Conservation (phyloP, 805 yeast species). For the Hemisphaericaspora nanyangensis region DNA sequence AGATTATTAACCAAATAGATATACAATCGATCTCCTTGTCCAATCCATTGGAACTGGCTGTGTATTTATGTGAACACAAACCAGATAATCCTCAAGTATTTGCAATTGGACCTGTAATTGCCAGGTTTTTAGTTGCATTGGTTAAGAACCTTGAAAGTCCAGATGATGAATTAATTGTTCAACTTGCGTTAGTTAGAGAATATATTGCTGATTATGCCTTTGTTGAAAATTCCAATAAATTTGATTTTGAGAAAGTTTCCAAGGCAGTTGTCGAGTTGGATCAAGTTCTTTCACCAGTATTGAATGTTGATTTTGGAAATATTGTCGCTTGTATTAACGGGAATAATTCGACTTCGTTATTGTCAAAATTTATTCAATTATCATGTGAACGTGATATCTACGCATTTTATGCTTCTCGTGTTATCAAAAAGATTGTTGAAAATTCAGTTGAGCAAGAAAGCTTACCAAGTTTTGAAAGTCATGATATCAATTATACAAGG, state of each 20-base stretch:
- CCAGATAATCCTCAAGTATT: constrained; percentile 1
- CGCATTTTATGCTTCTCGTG: constrained; percentile 17
- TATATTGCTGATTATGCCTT: constrained; percentile 20
- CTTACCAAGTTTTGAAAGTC: constrained; percentile 14
- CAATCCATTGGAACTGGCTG: constrained; percentile 43
- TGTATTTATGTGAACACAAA: constrained; percentile 29
- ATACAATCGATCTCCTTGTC: constrained; percentile 37
- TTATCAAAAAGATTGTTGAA: constrained; percentile 12
- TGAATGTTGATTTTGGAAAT: not conserved
- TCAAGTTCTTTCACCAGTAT: not conserved
- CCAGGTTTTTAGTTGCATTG: constrained; percentile 3
- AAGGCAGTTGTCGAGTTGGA: constrained; percentile 1
- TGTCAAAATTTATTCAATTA: not conserved
- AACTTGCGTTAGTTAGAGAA: constrained; percentile 9
- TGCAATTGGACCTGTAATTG: constrained; percentile 5
- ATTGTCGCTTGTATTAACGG: not conserved
- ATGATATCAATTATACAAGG: constrained; percentile 28
- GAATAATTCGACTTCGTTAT: not conserved
- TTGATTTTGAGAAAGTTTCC: constrained; percentile 1
- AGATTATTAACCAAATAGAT: constrained; percentile 11
- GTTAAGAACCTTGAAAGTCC: not conserved
- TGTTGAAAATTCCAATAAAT: constrained; percentile 4
- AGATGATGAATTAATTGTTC: constrained; percentile 1
- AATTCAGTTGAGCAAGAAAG: constrained; percentile 14
- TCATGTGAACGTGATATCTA: constrained; percentile 2